Evolutionary conservation across 768 basidiomycete species (phyloP), one percentile per base, ranked within the genome.

Genomic region (Mycena latifolia): DNA sequence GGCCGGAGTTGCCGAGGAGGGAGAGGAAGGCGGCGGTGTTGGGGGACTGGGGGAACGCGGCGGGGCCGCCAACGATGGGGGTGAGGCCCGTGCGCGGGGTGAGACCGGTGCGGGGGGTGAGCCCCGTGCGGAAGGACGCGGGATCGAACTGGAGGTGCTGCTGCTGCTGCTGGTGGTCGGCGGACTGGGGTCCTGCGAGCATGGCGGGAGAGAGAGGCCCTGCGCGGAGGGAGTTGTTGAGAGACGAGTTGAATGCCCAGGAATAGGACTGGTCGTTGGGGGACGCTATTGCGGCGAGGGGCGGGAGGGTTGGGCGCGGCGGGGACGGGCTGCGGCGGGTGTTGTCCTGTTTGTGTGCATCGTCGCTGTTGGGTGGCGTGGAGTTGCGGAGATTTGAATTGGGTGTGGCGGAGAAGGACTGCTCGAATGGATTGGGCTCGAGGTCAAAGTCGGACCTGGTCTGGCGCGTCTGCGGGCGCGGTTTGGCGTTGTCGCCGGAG

Each of bases 131-230:
- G 81, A 94, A 89, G 46, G 84, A 80, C 69, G 86, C 72, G 43
- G 91, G 88, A 74, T 95, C 94, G 76, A 94, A 96, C 54, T 83
- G 73, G 46, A 84, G 70, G 60, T 82, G 82, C 9, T 62, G 52
- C 39, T 56, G 50, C 47, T 61, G n/a, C 73, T 72, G 50, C 45
- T 61, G 20, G 73, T 71, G 75, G 72, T 84, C 79, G 35, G 78
- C 79, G 55, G 80, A 70, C 76, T 89, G 90, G 5, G 95, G 96
- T 11, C 93, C 97, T 28, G 94, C 89, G 65, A 98, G 90, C 94
- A 98, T 97, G 59, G 97, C 96, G 31, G 97, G 97, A 7, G 94
- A 95, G 59, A 99, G 90, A 1, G 97, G 97, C 5, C 96, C 97
- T 0, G 96, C 87, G 50, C 97, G 90, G 35, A 99, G 88, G 3